Evolutionary conservation across 768 basidiomycete species (phyloP), one percentile per base, ranked within the genome.

Genomic region (Clavaria fumosa): DNA sequence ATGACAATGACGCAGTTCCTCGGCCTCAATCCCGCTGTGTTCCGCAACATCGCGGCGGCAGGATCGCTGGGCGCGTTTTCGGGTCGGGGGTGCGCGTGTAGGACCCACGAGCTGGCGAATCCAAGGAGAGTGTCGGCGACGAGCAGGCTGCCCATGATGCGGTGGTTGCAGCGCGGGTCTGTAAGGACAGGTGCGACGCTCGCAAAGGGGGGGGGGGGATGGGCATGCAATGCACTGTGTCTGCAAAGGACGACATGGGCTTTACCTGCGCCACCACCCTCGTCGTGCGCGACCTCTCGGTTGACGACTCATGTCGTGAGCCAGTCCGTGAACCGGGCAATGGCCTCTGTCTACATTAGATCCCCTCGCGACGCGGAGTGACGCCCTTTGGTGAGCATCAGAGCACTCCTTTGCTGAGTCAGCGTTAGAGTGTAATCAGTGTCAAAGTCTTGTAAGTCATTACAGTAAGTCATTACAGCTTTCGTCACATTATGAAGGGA

Each of bases 141-240:
- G 2, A 96, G 66, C 15, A 95, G 59, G 2, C 90, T 90, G 15
- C 90, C 90, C 90, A 95, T 95, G 51, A 89, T 91, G 47, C 11
- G 31, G 30, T 34, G 20, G 22, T 43, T 15, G 31, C 27, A 23
- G 39, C 6, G 5, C 19, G 15, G n/a, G 31, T 42, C 17, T 37
- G 9, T 18, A 41, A 27, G 20, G 12, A 14, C 7, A 34, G 27
- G n/a, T 11, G 20, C 20, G 19, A 15, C 5, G 30, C 47, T 64
- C 31, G 41, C n/a, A n/a, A n/a, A n/a, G n/a, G n/a, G n/a, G n/a
- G n/a, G n/a, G n/a, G n/a, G n/a, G n/a, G n/a, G n/a, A n/a, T n/a
- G n/a, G n/a, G n/a, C n/a, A n/a, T n/a, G n/a, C n/a, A n/a, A n/a
- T n/a, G n/a, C 76, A 83, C 83, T 86, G 51, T 95, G 90, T 4